Conservation (phyloP, 768 basidiomycete genomes). For the Lanmaoa pseudosensibilis region DNA sequence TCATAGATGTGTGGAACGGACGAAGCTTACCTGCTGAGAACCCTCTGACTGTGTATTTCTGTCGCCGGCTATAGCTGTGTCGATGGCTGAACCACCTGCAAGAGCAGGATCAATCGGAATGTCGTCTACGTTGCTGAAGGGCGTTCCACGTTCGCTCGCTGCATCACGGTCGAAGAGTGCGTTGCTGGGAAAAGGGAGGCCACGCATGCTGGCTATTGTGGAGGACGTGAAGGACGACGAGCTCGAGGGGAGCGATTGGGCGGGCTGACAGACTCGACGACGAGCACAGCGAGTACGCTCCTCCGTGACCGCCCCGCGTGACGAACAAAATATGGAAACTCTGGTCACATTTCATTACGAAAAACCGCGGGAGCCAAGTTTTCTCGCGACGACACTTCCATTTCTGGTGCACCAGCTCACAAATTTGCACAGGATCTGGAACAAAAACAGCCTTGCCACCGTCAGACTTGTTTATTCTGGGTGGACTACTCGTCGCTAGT, state of each 20-base stretch:
- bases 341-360: constrained; percentile 29
- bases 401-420: not conserved
- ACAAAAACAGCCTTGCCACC: not conserved
- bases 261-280: constrained; percentile 35
- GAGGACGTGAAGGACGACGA: constrained; percentile 14
- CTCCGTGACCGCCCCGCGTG: constrained; percentile 35
- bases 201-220: constrained; percentile 47
- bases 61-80: constrained; percentile 48
- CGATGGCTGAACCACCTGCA: constrained; percentile 45
- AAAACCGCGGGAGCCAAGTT: constrained; percentile 1
- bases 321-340: constrained; percentile 23
- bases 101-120: constrained; percentile 85
- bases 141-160: constrained; percentile 60
- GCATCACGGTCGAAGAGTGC: constrained; percentile 52
- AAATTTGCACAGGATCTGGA: constrained; percentile 6
- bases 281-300: constrained; percentile 37
- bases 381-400: not conserved
- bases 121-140: constrained; percentile 56
- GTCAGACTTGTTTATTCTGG: too few relatives aligned
- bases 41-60: constrained; percentile 14
- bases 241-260: constrained; percentile 13
- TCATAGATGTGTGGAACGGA: constrained; percentile 18
- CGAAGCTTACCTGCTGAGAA: constrained; percentile 40
- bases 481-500: too few relatives aligned
- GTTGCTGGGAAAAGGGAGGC: constrained; percentile 50